phyloP scores from a whole-genome alignment of 345 rosid genomes.

The Camelina hispida region DNA sequence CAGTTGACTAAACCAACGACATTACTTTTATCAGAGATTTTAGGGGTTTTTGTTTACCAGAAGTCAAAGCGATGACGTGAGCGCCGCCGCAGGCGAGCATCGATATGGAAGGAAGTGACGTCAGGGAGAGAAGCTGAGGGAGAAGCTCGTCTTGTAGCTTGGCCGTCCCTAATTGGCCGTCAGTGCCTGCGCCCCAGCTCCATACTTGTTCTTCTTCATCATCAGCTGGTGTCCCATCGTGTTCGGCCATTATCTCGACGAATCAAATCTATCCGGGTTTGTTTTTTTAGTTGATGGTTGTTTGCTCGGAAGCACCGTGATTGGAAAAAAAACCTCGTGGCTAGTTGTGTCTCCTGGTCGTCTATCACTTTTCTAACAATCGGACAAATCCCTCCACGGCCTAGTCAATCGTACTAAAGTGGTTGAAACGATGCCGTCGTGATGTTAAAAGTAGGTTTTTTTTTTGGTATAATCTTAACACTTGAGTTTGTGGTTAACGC shows the following conservation, averaged over 20 bases:
- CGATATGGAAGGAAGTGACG: constrained; percentile 59
- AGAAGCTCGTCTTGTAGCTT: constrained; percentile 72
- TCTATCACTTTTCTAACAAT: neutral
- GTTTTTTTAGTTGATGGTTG: neutral
- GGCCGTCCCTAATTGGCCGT: constrained; percentile 82
- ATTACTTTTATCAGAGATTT: neutral
- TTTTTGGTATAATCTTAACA: neutral
- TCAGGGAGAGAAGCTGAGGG: constrained; percentile 70
- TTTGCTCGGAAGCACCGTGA: neutral
- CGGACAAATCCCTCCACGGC: neutral
- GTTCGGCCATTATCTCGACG: neutral
- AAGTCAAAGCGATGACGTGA: constrained; percentile 77
- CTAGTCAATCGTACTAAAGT: neutral
- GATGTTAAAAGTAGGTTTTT: neutral
- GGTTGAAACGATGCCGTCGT: neutral
- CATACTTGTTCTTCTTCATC: constrained; percentile 47
- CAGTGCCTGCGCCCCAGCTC: constrained; percentile 99
- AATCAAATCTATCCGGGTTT: neutral
- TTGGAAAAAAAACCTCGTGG: neutral
- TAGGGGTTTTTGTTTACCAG: constrained; percentile 43
- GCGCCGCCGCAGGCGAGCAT: constrained; percentile 91
- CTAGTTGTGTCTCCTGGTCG: neutral
- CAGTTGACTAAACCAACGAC: neutral
- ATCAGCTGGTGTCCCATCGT: neutral
- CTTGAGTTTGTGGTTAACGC: neutral